These are phyloP conservation scores for Dichomitus squalens DNA, from an alignment of 1,284 basidiomycete species.

Conservation along the genomic window DNA sequence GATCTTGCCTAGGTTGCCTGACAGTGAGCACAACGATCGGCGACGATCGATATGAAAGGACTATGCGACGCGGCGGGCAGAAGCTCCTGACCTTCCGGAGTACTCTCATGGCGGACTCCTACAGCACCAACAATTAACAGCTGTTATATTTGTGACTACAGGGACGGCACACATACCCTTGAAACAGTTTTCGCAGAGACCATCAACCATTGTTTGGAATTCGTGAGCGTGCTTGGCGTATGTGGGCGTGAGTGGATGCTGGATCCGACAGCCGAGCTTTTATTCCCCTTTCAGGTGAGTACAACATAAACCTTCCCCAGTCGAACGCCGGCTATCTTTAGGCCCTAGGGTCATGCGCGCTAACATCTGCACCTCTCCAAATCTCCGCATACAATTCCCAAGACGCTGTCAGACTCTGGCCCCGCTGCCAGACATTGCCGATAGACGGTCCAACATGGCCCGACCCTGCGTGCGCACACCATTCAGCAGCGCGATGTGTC, in stretches of 20 bases:
- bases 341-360: no score
- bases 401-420: neutral
- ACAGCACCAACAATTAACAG: neutral
- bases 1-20: slow-evolving; percentile 37
- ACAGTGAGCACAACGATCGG: neutral
- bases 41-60: neutral
- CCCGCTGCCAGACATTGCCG: neutral
- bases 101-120: slow-evolving; percentile 62
- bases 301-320: no score
- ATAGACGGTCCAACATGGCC: neutral
- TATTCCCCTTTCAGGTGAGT: no score
- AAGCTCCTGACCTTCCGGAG: slow-evolving; percentile 44
- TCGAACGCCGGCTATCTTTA: no score
- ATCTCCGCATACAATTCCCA: neutral
- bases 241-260: no score
- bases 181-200: slow-evolving; percentile 56
- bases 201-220: slow-evolving; percentile 3
- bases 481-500: neutral
- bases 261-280: no score
- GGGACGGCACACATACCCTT: slow-evolving; percentile 36
- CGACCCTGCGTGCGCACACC: neutral
- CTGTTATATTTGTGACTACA: no score
- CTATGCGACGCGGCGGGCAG: neutral
- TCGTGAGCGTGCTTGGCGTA: no score
- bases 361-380: neutral